Conservation (phyloP, 129 eudicot species). For the Escallonia rubra region DNA sequence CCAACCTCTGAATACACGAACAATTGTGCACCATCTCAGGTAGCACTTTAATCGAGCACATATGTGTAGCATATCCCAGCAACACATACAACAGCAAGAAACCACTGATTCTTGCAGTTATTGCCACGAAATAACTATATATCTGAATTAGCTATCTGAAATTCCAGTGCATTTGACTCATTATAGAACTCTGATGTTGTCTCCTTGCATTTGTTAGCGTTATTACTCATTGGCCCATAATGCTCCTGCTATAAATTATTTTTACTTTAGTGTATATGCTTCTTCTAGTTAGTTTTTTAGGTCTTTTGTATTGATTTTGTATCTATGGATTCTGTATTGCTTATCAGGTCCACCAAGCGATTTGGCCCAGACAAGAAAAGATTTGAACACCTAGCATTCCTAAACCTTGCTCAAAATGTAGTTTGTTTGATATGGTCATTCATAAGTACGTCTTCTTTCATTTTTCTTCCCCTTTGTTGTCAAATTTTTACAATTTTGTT, state of each 20-base stretch:
- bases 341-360: constrained; percentile 76
- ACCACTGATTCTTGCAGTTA: no score
- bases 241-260: not conserved
- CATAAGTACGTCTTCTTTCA: constrained; percentile 51
- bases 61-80: no score
- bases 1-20: no score
- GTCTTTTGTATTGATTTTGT: not conserved
- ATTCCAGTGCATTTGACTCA: no score
- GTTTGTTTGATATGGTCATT: constrained; percentile 94
- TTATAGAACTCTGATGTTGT: no score
- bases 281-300: not conserved
- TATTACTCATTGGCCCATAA: not conserved
- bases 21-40: no score
- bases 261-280: not conserved
- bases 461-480: not conserved
- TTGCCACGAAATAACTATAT: no score
- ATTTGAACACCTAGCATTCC: constrained; percentile 88
- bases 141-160: no score
- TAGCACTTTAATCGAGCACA: no score
- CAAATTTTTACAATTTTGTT: not conserved
- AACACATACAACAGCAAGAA: no score
- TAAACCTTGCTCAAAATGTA: constrained; percentile 86
- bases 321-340: not conserved
- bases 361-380: constrained; percentile 87
- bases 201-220: no score